A percentile compares a stretch with the other conserved stretches of the same genome.
phyloP scores from a whole-genome alignment of 2,329 filamentous ascomycete genomes.

The Karstenula rhodostoma region DNA sequence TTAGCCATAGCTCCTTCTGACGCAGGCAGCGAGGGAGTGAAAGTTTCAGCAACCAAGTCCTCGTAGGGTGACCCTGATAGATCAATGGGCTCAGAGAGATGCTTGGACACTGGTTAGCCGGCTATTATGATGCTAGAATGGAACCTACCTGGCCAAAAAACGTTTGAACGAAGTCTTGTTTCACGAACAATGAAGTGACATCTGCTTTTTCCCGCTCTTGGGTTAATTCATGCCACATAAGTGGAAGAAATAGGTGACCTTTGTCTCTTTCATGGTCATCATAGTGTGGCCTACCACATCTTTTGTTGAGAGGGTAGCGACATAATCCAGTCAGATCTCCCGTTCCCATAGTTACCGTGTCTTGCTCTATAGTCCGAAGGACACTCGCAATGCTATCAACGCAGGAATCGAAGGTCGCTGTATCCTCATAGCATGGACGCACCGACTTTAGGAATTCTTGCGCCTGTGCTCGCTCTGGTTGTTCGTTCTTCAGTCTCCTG shows the following conservation, averaged over 20 bases:
- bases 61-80: no score
- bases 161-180: conserved; percentile 3
- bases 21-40: no score
- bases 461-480: conserved; percentile 15
- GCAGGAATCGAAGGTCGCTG: neutral
- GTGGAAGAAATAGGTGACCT: conserved; percentile 1
- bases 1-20: no score
- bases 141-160: conserved; percentile 7
- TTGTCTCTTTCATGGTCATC: conserved; percentile 13
- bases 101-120: no score
- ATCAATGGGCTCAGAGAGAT: no score
- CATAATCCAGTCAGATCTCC: neutral
- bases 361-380: neutral
- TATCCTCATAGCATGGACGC: conserved; percentile 9
- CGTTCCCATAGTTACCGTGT: neutral
- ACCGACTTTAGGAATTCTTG: conserved; percentile 10
- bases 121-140: no score
- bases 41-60: no score
- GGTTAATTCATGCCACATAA: neutral
- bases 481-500: conserved; percentile 1
- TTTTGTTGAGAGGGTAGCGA: neutral
- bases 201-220: neutral
- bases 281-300: conserved; percentile 10
- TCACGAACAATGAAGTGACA: conserved; percentile 2
- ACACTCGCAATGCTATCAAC: neutral